Base-by-base conservation (phyloP, 176 grass and related monocot genomes). In the Alopecurus myosuroides region DNA sequence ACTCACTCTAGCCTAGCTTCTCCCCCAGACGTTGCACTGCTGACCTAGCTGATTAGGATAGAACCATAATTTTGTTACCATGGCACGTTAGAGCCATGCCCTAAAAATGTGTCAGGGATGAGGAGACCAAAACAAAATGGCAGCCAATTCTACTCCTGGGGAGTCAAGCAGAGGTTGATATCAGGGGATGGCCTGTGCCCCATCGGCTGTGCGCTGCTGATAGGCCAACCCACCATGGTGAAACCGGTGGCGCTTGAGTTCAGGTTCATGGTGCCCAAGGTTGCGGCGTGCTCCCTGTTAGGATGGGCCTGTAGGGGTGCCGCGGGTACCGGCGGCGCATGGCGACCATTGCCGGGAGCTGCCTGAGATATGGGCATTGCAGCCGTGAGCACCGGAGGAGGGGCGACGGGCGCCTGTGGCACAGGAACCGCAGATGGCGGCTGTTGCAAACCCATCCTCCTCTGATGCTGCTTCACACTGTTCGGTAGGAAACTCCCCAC, bases 401-500 rank as follows among this genome's bases (percentile, higher is more conserved):
- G 79, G 11, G 67, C 75, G 6, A 39, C 36, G 1, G 84, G 23
- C 22, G 58, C 57, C 0, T 87, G 77, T 5, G 20, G 26, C 0
- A 40, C 77, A 0, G 86, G 83, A 62, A 48, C 3, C 29, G 74
- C 15, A 58, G 79, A 70, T 35, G 74, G 48, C 4, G 70, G 76
- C 0, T 42, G 44, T 11, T 84, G 85, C 70, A 82, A 20, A 75
- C 3, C 86, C 64, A 78, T 78, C 69, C 94, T 93, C 69, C 89
- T 92, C 85, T 95, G 94, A 60, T 94, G 93, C 87, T 94, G 91
- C 81, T 94, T 98, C 76, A 90, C 30, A 33, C 86, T 92, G 87
- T 98, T 95, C 19, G 97, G 89, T 37, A 95, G 84, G 86, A 98
- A 98, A 71, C 97, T 98, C 22, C 97, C 93, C 0, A 94, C 97